These are phyloP conservation scores for Alternaria alternata DNA, from an alignment of 2,329 filamentous ascomycete genomes.

Conservation along the genomic window DNA sequence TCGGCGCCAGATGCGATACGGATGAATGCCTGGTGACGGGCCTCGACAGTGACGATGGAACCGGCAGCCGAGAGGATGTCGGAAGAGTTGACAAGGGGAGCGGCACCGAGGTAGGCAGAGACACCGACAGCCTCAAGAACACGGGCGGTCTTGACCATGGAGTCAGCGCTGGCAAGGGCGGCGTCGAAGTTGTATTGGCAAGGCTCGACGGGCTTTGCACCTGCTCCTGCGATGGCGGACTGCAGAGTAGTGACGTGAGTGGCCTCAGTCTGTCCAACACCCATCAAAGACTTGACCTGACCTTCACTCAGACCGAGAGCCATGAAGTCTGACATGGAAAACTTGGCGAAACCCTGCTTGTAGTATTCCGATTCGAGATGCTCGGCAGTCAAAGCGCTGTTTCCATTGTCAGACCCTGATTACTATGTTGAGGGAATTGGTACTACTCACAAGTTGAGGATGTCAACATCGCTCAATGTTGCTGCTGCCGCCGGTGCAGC, in stretches of 20 bases:
- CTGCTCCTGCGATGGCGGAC: conserved; percentile 67
- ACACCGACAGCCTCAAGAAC: conserved; percentile 77
- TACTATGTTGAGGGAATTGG: conserved; percentile 16
- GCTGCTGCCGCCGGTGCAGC: conserved; percentile 34
- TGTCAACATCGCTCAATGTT: conserved; percentile 59
- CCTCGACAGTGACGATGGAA: conserved; percentile 76
- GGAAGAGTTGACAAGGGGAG: conserved; percentile 67
- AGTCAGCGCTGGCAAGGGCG: conserved; percentile 67
- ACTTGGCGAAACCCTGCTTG: conserved; percentile 72
- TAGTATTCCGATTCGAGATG: conserved; percentile 79
- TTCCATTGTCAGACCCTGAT: conserved; percentile 40
- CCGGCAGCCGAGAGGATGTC: conserved; percentile 71
- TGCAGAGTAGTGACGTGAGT: conserved; percentile 69
- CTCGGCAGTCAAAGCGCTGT: conserved; percentile 75
- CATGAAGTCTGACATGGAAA: conserved; percentile 70
- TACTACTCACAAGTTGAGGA: conserved; percentile 61
- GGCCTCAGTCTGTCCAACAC: conserved; percentile 69
- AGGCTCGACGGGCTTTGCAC: conserved; percentile 70
- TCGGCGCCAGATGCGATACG: conserved; percentile 65
- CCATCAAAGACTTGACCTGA: conserved; percentile 67
- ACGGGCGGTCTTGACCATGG: conserved; percentile 74
- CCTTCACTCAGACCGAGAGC: conserved; percentile 65
- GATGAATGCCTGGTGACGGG: conserved; percentile 77
- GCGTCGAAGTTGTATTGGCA: conserved; percentile 75
- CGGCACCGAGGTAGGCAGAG: conserved; percentile 75